phyloP scores from a whole-genome alignment of 345 rosid species.

The Alliaria petiolata region DNA sequence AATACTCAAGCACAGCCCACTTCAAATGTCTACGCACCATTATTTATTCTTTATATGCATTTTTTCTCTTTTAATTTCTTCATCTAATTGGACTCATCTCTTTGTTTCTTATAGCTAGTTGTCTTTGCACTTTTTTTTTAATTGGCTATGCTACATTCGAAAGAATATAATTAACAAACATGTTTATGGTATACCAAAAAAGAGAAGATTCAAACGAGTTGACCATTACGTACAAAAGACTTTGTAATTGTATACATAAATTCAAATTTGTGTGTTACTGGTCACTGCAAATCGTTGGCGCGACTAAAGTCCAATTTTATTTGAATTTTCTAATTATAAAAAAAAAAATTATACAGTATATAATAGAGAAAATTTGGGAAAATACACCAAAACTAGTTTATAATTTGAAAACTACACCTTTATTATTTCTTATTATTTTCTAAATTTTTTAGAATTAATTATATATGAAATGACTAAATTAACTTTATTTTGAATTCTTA shows the following conservation, averaged over 20 bases:
- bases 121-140: background rate
- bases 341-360: background rate
- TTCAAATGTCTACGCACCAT: background rate
- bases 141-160: background rate
- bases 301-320: background rate
- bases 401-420: too few relatives aligned
- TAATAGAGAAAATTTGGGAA: too few relatives aligned
- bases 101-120: conserved; percentile 7
- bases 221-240: background rate
- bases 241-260: background rate
- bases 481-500: too few relatives aligned
- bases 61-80: background rate
- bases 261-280: background rate
- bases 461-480: too few relatives aligned
- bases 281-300: background rate
- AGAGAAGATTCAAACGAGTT: background rate
- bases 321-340: background rate
- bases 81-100: background rate
- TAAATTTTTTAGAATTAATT: too few relatives aligned
- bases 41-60: background rate
- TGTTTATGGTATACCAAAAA: background rate
- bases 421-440: too few relatives aligned
- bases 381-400: too few relatives aligned
- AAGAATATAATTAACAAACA: background rate
- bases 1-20: conserved; percentile 15